Evolutionary conservation across 2,329 filamentous ascomycete species (phyloP).

Genomic region (Ophiostoma piceae): DNA sequence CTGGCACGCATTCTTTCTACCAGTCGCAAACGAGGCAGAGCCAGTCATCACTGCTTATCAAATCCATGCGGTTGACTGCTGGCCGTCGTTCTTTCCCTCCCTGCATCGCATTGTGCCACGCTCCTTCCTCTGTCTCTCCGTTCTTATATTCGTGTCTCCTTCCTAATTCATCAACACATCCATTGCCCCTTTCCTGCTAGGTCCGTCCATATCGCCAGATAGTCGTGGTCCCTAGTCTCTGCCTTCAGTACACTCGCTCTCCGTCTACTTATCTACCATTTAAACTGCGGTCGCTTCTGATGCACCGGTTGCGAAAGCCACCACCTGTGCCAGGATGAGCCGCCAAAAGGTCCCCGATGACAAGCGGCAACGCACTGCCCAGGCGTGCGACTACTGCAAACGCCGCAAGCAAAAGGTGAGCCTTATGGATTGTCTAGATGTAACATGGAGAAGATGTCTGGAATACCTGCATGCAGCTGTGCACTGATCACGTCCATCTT

Average conservation of each 20-base stretch:
- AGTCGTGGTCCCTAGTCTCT: not conserved
- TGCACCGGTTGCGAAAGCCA: not conserved
- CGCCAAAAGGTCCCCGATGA: slow-evolving; percentile 53
- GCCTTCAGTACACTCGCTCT: not conserved
- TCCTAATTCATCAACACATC: not conserved
- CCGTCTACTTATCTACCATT: not conserved
- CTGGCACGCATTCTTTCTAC: not conserved
- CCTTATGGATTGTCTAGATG: slow-evolving; percentile 12
- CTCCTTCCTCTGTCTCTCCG: not conserved
- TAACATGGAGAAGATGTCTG: not conserved
- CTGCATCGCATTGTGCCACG: not conserved
- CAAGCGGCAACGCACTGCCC: slow-evolving; percentile 57
- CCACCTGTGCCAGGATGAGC: slow-evolving; percentile 38
- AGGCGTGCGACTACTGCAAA: slow-evolving; percentile 62
- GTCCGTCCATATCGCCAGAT: not conserved
- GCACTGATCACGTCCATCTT: not conserved
- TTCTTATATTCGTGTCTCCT: not conserved
- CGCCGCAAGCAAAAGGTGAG: slow-evolving; percentile 62
- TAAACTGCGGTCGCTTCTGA: not conserved
- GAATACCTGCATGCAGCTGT: not conserved
- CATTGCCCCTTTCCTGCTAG: not conserved
- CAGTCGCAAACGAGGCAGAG: not conserved
- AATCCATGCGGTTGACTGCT: not conserved
- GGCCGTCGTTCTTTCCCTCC: not conserved
- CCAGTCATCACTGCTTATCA: not conserved